Percentiles rank a stretch among this genome's conserved stretches.
Conservation (phyloP, 768 basidiomycete species). For the Dentipellis sp. region DNA sequence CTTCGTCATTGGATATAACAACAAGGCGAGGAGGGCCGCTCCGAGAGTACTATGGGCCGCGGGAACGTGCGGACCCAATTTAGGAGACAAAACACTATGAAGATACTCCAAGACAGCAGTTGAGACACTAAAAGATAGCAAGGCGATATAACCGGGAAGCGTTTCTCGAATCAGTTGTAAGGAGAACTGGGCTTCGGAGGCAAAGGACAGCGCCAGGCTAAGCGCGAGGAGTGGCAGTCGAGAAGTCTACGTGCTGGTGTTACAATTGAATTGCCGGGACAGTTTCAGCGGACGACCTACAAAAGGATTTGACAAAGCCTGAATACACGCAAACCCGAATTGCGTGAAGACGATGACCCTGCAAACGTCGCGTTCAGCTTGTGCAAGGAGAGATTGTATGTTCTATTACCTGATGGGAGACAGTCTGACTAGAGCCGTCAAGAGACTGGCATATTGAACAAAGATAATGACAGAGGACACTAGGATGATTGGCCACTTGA, state of each 20-base stretch:
- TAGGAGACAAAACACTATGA: conserved; percentile 44
- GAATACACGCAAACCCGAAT: conserved; percentile 61
- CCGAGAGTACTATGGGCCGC: conserved; percentile 51
- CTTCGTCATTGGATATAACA: conserved; percentile 53
- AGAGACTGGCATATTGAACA: conserved; percentile 56
- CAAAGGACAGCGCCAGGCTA: conserved; percentile 46
- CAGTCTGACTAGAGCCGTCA: conserved; percentile 60
- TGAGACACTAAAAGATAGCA: conserved; percentile 48
- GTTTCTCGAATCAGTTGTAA: conserved; percentile 32
- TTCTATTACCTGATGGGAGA: conserved; percentile 52
- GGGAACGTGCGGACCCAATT: conserved; percentile 46
- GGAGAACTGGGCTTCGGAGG: conserved; percentile 42
- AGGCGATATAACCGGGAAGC: conserved; percentile 58
- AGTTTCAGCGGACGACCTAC: conserved; percentile 24
- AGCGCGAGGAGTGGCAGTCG: conserved; percentile 36
- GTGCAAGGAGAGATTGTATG: background rate
- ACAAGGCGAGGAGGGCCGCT: conserved; percentile 52
- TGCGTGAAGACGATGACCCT: conserved; percentile 66
- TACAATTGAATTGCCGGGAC: conserved; percentile 3
- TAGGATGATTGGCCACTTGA: conserved; percentile 58
- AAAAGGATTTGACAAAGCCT: conserved; percentile 38
- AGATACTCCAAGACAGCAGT: conserved; percentile 60
- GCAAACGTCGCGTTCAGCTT: conserved; percentile 3
- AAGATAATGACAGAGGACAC: conserved; percentile 60
- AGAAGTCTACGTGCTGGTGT: conserved; percentile 25